A percentile compares a stretch with the other conserved stretches of the same genome.
phyloP scores from a whole-genome alignment of 768 basidiomycete species.

The Lactifluus hygrophoroides region DNA sequence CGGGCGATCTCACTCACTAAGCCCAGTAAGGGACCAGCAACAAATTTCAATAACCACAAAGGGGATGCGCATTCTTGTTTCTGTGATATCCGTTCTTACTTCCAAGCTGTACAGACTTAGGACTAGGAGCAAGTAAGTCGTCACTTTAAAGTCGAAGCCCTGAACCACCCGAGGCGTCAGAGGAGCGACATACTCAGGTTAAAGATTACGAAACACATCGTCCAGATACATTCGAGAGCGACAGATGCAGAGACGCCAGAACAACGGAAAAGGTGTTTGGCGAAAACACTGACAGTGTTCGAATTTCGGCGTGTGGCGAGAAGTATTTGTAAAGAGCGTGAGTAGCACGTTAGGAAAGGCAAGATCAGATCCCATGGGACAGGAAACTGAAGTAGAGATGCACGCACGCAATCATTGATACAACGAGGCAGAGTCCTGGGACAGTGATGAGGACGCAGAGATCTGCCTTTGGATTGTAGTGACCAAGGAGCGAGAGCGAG shows the following conservation, averaged over 20 bases:
- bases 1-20: constrained; percentile 6
- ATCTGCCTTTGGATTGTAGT: constrained; percentile 16
- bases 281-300: neutral
- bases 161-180: neutral
- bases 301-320: neutral
- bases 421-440: constrained; percentile 10
- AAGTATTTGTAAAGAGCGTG: neutral
- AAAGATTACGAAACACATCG: constrained; percentile 16
- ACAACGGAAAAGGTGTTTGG: constrained; percentile 12
- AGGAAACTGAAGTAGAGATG: neutral
- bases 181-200: constrained; percentile 10
- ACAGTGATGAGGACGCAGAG: constrained; percentile 15
- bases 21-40: constrained; percentile 15
- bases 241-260: constrained; percentile 7
- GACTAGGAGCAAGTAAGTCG: constrained; percentile 3
- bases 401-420: neutral
- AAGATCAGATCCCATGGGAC: neutral
- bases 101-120: constrained; percentile 15
- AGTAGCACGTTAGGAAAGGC: neutral
- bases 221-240: constrained; percentile 20
- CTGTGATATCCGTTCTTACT: neutral
- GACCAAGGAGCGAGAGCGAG: constrained; percentile 5
- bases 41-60: constrained; percentile 14
- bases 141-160: neutral
- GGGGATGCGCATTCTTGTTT: neutral